Conservation (phyloP, 768 basidiomycete species). For the Lactifluus hygrophoroides region DNA sequence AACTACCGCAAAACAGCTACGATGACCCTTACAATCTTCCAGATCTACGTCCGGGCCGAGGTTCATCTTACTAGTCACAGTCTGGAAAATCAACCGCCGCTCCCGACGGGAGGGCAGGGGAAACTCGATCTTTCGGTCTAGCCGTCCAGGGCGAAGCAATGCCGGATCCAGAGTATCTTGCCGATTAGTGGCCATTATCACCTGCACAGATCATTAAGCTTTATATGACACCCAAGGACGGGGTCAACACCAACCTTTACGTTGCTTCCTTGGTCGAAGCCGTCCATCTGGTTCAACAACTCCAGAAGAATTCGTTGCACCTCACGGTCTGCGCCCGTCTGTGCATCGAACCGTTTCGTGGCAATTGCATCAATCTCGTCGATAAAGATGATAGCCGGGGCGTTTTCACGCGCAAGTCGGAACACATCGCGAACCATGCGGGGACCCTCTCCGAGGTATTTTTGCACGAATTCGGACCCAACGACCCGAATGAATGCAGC, state of each 20-base stretch:
- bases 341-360: conserved; percentile 98
- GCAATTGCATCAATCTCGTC: conserved; percentile 99
- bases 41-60: conserved; percentile 95
- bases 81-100: conserved; percentile 96
- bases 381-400: conserved; percentile 98
- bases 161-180: conserved; percentile 98
- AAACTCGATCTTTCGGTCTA: conserved; percentile 99
- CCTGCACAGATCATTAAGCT: conserved; percentile 42
- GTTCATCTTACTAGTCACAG: conserved; percentile 96
- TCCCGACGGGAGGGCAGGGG: conserved; percentile 90
- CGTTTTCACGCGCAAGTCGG: conserved; percentile 92
- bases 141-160: conserved; percentile 90
- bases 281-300: conserved; percentile 98
- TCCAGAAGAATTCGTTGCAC: conserved; percentile 98
- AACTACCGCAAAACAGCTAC: neutral
- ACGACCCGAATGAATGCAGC: conserved; percentile 98
- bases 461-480: conserved; percentile 98
- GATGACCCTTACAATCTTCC: conserved; percentile 78
- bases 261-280: conserved; percentile 97
- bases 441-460: conserved; percentile 98
- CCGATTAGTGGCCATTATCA: conserved; percentile 99
- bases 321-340: conserved; percentile 97
- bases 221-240: neutral
- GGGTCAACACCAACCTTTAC: conserved; percentile 64
- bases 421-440: conserved; percentile 99